Base-by-base conservation (phyloP, 306 rosid genomes). In the Myrica gale region DNA sequence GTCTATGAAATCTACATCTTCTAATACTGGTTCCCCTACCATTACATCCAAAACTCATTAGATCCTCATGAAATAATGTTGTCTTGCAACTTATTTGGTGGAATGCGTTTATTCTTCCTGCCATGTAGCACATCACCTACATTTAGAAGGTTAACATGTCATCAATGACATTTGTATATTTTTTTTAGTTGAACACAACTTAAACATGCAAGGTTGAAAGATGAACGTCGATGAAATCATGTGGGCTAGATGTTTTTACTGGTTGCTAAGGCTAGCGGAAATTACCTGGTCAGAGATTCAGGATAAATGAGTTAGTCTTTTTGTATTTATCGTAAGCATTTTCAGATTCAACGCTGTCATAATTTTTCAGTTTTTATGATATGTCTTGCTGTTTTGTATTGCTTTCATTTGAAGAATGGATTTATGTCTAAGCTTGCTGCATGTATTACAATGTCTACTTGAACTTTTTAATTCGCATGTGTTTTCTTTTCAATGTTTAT, bases 211-310 rank as follows among this genome's bases (percentile, higher is more conserved):
- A 26, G 32, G 32, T 26, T 0, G 32, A 26, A 26, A 26, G n/a
- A 62, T 20, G 32, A 13, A 15, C 9, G 46, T 2, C 4, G 68
- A 62, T 13, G 68, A 1, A 37, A 57, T 62, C 68, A 32, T 32
- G 45, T 60, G 20, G 68, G 43, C 43, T 9, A 32, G 44, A 13
- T 37, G 46, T 39, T 32, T 62, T 62, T 62, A 62, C 68, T 13
- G 19, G 65, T 57, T 57, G 65, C 68, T 62, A 62, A 62, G 39
- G 46, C 45, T 32, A 62, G 23, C 44, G 12, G 68, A 62, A 62
- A 62, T 15, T 37, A 44, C 19, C 11, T 37, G 6, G 37, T 37
- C 37, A 37, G 68, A 57, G 32, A 26, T 26, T 26, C 32, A 26
- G 32, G 32, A 26, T 26, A 26, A 26, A 57, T 57, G 9, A 57